Evolutionary conservation across 2,329 filamentous ascomycete genomes (phyloP), one percentile per base, ranked within the genome.

Genomic region (Monosporascus sp.): DNA sequence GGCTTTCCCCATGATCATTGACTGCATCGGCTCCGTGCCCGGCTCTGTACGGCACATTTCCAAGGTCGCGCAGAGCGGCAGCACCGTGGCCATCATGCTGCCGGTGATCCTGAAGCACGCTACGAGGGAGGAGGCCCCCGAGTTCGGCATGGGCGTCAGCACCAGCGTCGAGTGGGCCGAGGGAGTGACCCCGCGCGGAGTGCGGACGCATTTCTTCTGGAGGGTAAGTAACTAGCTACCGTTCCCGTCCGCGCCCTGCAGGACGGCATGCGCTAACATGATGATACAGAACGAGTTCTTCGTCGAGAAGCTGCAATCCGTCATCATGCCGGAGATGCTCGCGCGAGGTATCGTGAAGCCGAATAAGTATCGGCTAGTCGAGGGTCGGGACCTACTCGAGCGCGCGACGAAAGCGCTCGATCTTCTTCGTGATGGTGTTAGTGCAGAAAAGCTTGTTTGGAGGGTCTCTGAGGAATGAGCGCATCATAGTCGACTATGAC

Each of bases 91-190:
- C 0, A 67, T 85, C 17, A 74, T 87, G 68, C 65, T 87, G 6
- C 84, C 84, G 0, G 76, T 86, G 17, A 81, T 86, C 53, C 58
- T 83, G 45, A 73, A 68, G 44, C 78, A 84, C 55, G 75, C 81
- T 0, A 75, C 70, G 0, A 70, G 74, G 5, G 70, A 69, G 1
- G 67, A 74, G 18, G 69, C 66, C 54, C 81, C 82, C 0, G 71
- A 77, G 56, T 85, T 82, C 52, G 72, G 72, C 37, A 80, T 82
- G 78, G 78, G 82, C 49, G 75, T 75, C 1, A 46, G 58, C n/a
- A 67, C 67, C 7, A 70, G 65, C 11, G 71, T 61, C 0, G 59
- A 71, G 37, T 85, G 82, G 81, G 70, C 69, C 3, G 70, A 78
- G 3, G 81, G 78, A 0, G 81, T 85, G 1, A 65, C 74, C 9